Percentiles rank a stretch among this genome's conserved stretches.
phyloP scores from a whole-genome alignment of 2,329 filamentous ascomycete species.

The Hortaea werneckii region DNA sequence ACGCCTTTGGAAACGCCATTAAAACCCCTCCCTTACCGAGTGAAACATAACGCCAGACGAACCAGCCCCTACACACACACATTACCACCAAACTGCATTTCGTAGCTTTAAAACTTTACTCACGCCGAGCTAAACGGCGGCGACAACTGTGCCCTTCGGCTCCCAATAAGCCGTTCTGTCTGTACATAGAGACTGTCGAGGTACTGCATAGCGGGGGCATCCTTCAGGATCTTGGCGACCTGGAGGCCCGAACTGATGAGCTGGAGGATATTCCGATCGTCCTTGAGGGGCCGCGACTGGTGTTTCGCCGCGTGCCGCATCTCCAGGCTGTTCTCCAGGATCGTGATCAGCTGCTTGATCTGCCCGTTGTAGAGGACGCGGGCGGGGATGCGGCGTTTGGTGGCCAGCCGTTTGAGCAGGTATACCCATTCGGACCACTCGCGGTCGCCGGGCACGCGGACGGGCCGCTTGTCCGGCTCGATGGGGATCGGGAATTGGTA shows the following conservation, averaged over 20 bases:
- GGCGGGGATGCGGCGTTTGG: constrained; percentile 75
- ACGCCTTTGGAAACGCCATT: too few relatives aligned
- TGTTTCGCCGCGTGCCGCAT: constrained; percentile 80
- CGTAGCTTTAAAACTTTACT: neutral
- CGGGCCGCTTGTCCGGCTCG: constrained; percentile 69
- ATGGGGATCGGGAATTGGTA: constrained; percentile 84
- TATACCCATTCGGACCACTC: constrained; percentile 93
- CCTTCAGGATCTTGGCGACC: constrained; percentile 78
- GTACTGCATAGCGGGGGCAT: constrained; percentile 73
- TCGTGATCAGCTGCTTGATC: constrained; percentile 84
- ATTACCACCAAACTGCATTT: too few relatives aligned
- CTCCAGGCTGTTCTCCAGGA: constrained; percentile 78
- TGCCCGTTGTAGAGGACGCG: constrained; percentile 75
- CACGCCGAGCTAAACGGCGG: neutral
- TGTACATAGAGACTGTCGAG: constrained; percentile 72
- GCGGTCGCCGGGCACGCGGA: constrained; percentile 63
- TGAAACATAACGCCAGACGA: too few relatives aligned
- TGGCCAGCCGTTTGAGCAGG: constrained; percentile 73
- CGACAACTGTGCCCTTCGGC: constrained; percentile 15
- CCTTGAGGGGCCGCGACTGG: constrained; percentile 72
- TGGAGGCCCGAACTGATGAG: constrained; percentile 79
- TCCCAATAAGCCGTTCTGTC: constrained; percentile 67
- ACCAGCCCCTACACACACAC: too few relatives aligned
- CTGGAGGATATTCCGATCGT: constrained; percentile 80
- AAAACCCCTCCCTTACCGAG: too few relatives aligned